Base-by-base conservation (phyloP, 768 basidiomycete species). In the Nidularia pulvinata region DNA sequence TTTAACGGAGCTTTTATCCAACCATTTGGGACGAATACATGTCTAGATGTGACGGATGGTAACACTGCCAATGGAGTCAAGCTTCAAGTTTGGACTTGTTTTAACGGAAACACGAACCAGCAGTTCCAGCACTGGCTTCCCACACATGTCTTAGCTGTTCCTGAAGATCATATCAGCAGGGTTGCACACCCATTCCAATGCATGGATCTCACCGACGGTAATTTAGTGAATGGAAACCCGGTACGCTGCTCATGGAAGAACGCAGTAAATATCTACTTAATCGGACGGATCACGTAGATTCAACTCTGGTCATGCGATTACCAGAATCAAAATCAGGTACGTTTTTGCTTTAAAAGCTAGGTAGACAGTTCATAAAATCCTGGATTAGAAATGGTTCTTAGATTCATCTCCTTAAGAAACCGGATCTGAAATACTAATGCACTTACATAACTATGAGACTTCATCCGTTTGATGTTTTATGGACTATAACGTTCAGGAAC, bases 31-130 rank as follows among this genome's bases (percentile, higher is more conserved):
- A 57, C 56, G 7, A 54, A 62, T 56, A 60, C 56, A 45, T 65
- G 62, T 36, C 51, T 65, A 16, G 62, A 64, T 47, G 62, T 64
- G 7, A 56, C 57, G 0, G 50, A 58, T 33, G 62, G 64, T 1
- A 33, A 33, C 43, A 49, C 30, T 22, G 57, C n/a, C 16, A 48
- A 59, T 44, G 64, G 59, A 19, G 56, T 53, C 4, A 57, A 58
- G 52, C 52, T 65, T 10, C 64, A 65, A 44, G 54, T 65, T 35
- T 65, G 64, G 64, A 61, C 60, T 1, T 65, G 64, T 45, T 46
- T 35, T 4, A 45, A 32, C 22, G 52, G 52, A n/a, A 60, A 61
- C 42, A 53, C 57, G 46, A 61, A 63, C 51, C 64, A 65, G 56
- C 44, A 53, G 25, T 63, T 59, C 51, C 25, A 33, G n/a, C 56